Percentiles rank a stretch among this genome's conserved stretches.
These are phyloP conservation scores for Porcisia deanei DNA, from an alignment of 208 protist genomes.

Conservation along the genomic window DNA sequence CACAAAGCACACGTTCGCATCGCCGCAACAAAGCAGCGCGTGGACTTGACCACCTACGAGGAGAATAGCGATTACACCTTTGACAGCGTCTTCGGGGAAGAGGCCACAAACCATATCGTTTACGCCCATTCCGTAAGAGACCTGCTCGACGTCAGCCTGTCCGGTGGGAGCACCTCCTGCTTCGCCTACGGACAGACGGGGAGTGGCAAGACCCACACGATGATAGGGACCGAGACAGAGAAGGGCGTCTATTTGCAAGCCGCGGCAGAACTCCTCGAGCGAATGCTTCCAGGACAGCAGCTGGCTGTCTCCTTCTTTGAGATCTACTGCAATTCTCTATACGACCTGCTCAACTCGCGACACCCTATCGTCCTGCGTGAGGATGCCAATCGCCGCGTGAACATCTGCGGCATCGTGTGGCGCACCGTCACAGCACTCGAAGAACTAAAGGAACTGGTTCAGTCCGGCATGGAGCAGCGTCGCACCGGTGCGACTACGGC, in stretches of 20 bases:
- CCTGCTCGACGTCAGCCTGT: slow-evolving; percentile 87
- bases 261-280: slow-evolving; percentile 88
- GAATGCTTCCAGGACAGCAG: slow-evolving; percentile 38
- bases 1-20: slow-evolving; percentile 50
- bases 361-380: slow-evolving; percentile 89
- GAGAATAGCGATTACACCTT: slow-evolving; percentile 95
- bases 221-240: slow-evolving; percentile 77
- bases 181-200: slow-evolving; percentile 94
- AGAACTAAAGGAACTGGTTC: slow-evolving; percentile 77
- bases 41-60: slow-evolving; percentile 96
- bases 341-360: slow-evolving; percentile 93
- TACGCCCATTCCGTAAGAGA: slow-evolving; percentile 79
- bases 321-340: slow-evolving; percentile 96
- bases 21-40: slow-evolving; percentile 75
- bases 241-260: slow-evolving; percentile 92
- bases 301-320: slow-evolving; percentile 92
- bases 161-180: slow-evolving; percentile 94
- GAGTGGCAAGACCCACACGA: slow-evolving; percentile 95
- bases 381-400: slow-evolving; percentile 87
- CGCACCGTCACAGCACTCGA: slow-evolving; percentile 43
- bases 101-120: slow-evolving; percentile 76
- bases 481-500: slow-evolving; percentile 87
- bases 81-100: slow-evolving; percentile 91
- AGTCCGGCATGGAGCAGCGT: slow-evolving; percentile 77
- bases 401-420: slow-evolving; percentile 92